Evolutionary conservation across 1,139 yeast species (phyloP).

Genomic region (Geotrichum armillariae): DNA sequence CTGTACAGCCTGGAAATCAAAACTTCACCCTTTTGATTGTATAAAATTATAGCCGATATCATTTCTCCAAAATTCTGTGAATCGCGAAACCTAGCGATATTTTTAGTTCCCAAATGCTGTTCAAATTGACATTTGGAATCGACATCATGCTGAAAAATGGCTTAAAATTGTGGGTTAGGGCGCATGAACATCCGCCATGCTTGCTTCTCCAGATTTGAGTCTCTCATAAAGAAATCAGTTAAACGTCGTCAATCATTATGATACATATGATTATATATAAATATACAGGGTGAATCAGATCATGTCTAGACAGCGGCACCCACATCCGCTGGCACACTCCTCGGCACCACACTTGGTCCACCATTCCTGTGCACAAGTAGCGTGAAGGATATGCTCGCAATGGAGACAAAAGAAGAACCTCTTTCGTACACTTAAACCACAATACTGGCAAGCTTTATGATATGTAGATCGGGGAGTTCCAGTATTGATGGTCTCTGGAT

Average conservation of each 20-base stretch:
- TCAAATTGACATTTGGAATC: too few species aligned
- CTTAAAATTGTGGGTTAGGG: too few species aligned
- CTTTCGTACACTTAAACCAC: slow-evolving; percentile 60
- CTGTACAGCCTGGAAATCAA: slow-evolving; percentile 72
- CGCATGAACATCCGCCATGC: too few species aligned
- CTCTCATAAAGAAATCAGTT: background rate
- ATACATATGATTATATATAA: background rate
- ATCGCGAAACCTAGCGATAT: too few species aligned
- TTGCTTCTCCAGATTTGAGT: too few species aligned
- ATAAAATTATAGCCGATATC: slow-evolving; percentile 80
- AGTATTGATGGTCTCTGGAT: slow-evolving; percentile 24
- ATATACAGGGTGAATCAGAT: background rate
- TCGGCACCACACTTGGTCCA: slow-evolving; percentile 53
- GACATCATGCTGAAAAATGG: too few species aligned
- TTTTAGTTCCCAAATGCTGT: too few species aligned
- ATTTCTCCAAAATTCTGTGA: slow-evolving; percentile 46
- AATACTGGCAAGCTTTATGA: slow-evolving; percentile 50
- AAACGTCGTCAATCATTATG: background rate
- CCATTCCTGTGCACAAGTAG: slow-evolving; percentile 80
- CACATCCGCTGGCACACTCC: slow-evolving; percentile 91
- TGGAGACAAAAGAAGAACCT: slow-evolving; percentile 65
- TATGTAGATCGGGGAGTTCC: slow-evolving; percentile 21
- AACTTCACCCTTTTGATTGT: slow-evolving; percentile 82
- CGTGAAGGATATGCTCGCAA: slow-evolving; percentile 80
- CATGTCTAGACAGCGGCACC: slow-evolving; percentile 61